Evolutionary conservation across 768 basidiomycete species (phyloP).

Genomic region (Collybia sp.): DNA sequence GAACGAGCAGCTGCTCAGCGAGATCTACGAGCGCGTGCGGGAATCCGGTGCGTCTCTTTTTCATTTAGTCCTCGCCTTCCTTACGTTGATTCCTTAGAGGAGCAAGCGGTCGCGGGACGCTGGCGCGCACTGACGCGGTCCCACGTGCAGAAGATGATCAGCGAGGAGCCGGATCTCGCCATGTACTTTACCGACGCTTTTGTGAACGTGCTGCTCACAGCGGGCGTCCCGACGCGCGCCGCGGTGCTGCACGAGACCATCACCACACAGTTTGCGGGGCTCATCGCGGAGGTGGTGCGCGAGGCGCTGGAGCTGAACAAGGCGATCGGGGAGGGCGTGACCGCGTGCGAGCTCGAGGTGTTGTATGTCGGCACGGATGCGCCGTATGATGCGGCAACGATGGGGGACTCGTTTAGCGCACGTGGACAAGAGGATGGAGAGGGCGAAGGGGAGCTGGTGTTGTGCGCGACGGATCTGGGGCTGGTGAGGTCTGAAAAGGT

Average conservation of each 20-base stretch:
- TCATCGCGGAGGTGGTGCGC: conserved; percentile 36
- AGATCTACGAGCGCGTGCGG: conserved; percentile 28
- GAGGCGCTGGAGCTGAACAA: conserved; percentile 48
- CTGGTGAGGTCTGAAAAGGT: conserved; percentile 35
- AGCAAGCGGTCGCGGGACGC: conserved; percentile 37
- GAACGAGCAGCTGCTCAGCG: conserved; percentile 35
- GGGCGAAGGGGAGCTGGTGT: conserved; percentile 27
- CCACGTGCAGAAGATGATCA: conserved; percentile 15
- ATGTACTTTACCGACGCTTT: conserved; percentile 32
- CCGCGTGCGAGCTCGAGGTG: conserved; percentile 51
- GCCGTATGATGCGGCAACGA: conserved; percentile 29
- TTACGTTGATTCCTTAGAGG: conserved; percentile 15
- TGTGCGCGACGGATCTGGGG: conserved; percentile 58
- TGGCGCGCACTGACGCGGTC: conserved; percentile 38
- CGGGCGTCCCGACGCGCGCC: conserved; percentile 21
- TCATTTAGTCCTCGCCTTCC: too few species aligned
- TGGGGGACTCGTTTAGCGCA: conserved; percentile 41
- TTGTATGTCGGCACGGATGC: conserved; percentile 39
- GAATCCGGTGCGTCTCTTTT: conserved; percentile 23
- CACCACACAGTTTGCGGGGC: conserved; percentile 35
- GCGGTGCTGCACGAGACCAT: conserved; percentile 32
- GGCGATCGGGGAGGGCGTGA: conserved; percentile 54
- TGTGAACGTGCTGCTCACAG: conserved; percentile 38
- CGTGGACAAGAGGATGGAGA: conserved; percentile 10
- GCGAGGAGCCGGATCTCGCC: conserved; percentile 26